A percentile compares a stretch with the other conserved stretches of the same genome.
Conservation (phyloP, 352 stramenopile genomes). For the Phytophthora idaei region DNA sequence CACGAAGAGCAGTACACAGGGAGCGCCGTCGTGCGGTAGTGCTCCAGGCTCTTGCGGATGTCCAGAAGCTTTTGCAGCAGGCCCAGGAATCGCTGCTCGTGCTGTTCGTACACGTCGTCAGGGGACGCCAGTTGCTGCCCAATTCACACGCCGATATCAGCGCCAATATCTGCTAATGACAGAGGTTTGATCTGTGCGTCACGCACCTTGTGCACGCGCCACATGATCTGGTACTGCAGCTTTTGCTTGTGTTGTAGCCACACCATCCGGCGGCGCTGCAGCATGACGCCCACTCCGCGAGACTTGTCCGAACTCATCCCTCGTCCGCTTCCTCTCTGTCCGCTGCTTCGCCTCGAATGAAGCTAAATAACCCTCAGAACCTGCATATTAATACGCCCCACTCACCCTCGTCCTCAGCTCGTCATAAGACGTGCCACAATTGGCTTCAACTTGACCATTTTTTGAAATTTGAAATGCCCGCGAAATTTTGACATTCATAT, state of each 20-base stretch:
- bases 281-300: slow-evolving; percentile 31
- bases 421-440: slow-evolving; percentile 30
- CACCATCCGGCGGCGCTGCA: slow-evolving; percentile 46
- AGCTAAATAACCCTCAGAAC: neutral
- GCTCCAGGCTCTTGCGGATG: slow-evolving; percentile 70
- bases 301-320: slow-evolving; percentile 25
- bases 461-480: slow-evolving; percentile 17
- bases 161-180: neutral
- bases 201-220: slow-evolving; percentile 58
- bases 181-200: neutral
- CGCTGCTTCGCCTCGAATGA: slow-evolving; percentile 13
- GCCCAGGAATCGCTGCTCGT: slow-evolving; percentile 72
- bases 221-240: slow-evolving; percentile 60
- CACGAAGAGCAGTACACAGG: slow-evolving; percentile 69
- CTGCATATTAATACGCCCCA: slow-evolving; percentile 30
- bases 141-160: slow-evolving; percentile 1
- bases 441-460: slow-evolving; percentile 23
- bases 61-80: slow-evolving; percentile 75
- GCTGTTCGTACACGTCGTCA: slow-evolving; percentile 72
- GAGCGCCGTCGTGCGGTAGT: slow-evolving; percentile 66
- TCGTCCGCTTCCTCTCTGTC: slow-evolving; percentile 11
- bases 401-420: slow-evolving; percentile 14
- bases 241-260: slow-evolving; percentile 71
- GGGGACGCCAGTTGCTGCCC: slow-evolving; percentile 49
- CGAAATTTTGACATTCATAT: slow-evolving; percentile 20